phyloP scores from a whole-genome alignment of 225 moss, liverwort and hornwort genomes.

The Pseudoscleropodium purum region DNA sequence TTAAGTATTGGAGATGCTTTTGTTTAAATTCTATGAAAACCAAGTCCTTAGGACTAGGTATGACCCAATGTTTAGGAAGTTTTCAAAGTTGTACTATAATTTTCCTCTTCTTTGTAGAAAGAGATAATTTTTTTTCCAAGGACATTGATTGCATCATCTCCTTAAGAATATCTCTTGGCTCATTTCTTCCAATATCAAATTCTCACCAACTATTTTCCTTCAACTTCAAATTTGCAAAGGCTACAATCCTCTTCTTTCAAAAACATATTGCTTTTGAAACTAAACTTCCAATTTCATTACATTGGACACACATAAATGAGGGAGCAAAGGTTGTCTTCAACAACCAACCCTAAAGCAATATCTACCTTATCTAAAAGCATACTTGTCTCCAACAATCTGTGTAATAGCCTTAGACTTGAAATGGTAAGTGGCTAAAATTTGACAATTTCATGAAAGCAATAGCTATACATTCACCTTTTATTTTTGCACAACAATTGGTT shows the following conservation, averaged over 20 bases:
- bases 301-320: rapidly evolving
- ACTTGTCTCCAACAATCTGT: rapidly evolving
- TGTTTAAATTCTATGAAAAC: rapidly evolving
- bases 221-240: background rate
- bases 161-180: rapidly evolving
- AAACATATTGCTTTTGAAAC: rapidly evolving
- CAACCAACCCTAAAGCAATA: background rate
- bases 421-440: background rate
- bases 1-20: background rate
- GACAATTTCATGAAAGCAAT: no score
- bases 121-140: rapidly evolving
- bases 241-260: background rate
- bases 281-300: background rate
- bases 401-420: background rate
- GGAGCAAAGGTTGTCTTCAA: rapidly evolving
- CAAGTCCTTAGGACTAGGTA: rapidly evolving
- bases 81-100: rapidly evolving
- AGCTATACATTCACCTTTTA: no score
- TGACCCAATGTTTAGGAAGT: background rate
- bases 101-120: background rate
- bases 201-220: background rate
- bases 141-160: rapidly evolving
- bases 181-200: background rate
- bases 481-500: no score
- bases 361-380: no score